A percentile compares a stretch with the other conserved stretches of the same genome.
Evolutionary conservation across 2,329 filamentous ascomycete species (phyloP).

Genomic region (Fusarium caatingaense): DNA sequence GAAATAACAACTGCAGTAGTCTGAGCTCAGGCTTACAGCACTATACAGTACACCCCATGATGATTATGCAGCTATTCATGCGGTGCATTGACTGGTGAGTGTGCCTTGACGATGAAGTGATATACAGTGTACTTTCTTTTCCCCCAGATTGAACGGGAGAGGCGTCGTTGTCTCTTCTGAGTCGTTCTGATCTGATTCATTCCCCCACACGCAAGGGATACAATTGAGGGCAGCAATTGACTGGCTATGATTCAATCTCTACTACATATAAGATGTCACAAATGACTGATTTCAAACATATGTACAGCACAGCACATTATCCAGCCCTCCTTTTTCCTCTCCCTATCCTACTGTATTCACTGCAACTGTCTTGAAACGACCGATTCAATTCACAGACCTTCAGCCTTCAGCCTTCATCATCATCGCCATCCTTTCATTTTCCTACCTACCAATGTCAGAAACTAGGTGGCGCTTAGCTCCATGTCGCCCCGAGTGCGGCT

Average conservation of each 20-base stretch:
- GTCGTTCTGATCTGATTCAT: background rate
- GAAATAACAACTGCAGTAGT: slow-evolving; percentile 3
- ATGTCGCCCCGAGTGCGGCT: slow-evolving; percentile 35
- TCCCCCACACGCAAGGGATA: slow-evolving; percentile 18
- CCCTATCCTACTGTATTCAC: background rate
- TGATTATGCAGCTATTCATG: background rate
- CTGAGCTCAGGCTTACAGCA: slow-evolving; percentile 19
- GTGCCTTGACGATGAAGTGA: background rate
- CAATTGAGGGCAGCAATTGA: slow-evolving; percentile 2
- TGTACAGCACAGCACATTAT: background rate
- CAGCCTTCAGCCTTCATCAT: background rate
- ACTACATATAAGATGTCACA: slow-evolving; percentile 9
- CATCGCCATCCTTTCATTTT: background rate
- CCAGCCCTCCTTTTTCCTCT: slow-evolving; percentile 12
- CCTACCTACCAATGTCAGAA: background rate
- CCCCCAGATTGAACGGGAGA: slow-evolving; percentile 42
- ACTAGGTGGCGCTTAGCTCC: slow-evolving; percentile 17
- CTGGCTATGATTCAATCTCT: slow-evolving; percentile 6
- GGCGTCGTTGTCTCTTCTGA: slow-evolving; percentile 41
- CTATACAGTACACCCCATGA: background rate
- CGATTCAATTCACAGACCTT: slow-evolving; percentile 5
- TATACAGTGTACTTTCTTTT: slow-evolving; percentile 1
- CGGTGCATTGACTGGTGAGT: background rate
- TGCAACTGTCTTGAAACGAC: slow-evolving; percentile 18
- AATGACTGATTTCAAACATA: slow-evolving; percentile 27